Evolutionary conservation across 768 basidiomycete species (phyloP).

Genomic region (Auricularia sp.): DNA sequence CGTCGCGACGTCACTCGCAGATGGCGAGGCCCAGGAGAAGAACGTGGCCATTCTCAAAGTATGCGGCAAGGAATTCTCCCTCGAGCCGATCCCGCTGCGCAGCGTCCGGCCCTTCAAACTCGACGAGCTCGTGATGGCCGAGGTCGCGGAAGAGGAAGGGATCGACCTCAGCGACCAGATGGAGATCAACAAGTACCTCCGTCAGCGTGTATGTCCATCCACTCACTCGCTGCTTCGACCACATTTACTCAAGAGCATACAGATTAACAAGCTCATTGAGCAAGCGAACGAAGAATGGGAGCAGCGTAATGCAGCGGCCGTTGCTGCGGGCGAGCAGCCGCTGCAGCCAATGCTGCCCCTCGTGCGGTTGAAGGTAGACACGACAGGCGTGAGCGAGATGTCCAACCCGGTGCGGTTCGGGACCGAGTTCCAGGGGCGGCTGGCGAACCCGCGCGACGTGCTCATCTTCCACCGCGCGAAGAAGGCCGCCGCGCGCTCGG

Average conservation of each 20-base stretch:
- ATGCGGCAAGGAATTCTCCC: conserved; percentile 76
- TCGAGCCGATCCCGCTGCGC: conserved; percentile 78
- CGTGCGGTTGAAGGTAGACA: conserved; percentile 86
- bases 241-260: not conserved
- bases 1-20: conserved; percentile 87
- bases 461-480: conserved; percentile 84
- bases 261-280: conserved; percentile 75
- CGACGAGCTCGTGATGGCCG: conserved; percentile 66
- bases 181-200: conserved; percentile 73
- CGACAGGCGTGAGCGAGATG: conserved; percentile 81
- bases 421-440: conserved; percentile 80
- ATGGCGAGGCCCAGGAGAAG: conserved; percentile 91
- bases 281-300: conserved; percentile 73
- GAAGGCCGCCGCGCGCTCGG: conserved; percentile 38
- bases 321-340: conserved; percentile 51
- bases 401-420: conserved; percentile 96
- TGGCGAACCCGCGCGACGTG: conserved; percentile 92
- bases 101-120: conserved; percentile 93
- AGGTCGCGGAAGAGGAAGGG: conserved; percentile 66
- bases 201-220: conserved; percentile 41
- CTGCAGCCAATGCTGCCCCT: conserved; percentile 73
- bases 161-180: conserved; percentile 75
- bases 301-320: conserved; percentile 54
- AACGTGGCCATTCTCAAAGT: conserved; percentile 87
- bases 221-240: not conserved